Evolutionary conservation across 2,329 filamentous ascomycete species (phyloP).

Genomic region (Cladophialophora psammophila): DNA sequence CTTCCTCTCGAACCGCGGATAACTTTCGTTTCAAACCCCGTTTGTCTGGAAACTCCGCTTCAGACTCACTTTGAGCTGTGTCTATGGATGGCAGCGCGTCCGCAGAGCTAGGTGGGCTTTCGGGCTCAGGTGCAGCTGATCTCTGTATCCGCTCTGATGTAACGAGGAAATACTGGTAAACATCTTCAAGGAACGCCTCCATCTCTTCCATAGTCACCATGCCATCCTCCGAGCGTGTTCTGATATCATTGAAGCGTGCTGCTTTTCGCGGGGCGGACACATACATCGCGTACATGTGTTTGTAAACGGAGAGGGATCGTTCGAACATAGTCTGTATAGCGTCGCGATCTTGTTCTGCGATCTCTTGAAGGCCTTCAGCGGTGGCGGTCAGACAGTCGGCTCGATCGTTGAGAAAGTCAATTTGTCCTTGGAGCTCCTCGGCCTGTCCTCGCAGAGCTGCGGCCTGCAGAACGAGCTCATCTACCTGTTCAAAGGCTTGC

Average conservation of each 20-base stretch:
- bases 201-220: slow-evolving; percentile 27
- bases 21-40: slow-evolving; percentile 8
- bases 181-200: slow-evolving; percentile 11
- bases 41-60: background rate
- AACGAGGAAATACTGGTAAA: slow-evolving; percentile 7
- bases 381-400: slow-evolving; percentile 25
- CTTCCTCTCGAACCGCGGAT: slow-evolving; percentile 1
- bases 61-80: background rate
- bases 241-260: slow-evolving; percentile 16
- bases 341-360: slow-evolving; percentile 24
- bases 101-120: slow-evolving; percentile 12
- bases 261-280: slow-evolving; percentile 7
- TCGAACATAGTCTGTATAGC: slow-evolving; percentile 25
- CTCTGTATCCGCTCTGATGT: background rate
- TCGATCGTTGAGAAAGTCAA: slow-evolving; percentile 19
- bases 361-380: slow-evolving; percentile 22
- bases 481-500: slow-evolving; percentile 24
- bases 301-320: slow-evolving; percentile 7
- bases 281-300: slow-evolving; percentile 13
- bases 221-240: slow-evolving; percentile 26
- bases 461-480: slow-evolving; percentile 24
- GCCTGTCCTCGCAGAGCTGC: slow-evolving; percentile 19
- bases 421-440: slow-evolving; percentile 13
- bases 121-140: slow-evolving; percentile 26
- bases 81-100: background rate